Conservation (phyloP, 2,329 filamentous ascomycete species). For the Hypoxylon sp. region DNA sequence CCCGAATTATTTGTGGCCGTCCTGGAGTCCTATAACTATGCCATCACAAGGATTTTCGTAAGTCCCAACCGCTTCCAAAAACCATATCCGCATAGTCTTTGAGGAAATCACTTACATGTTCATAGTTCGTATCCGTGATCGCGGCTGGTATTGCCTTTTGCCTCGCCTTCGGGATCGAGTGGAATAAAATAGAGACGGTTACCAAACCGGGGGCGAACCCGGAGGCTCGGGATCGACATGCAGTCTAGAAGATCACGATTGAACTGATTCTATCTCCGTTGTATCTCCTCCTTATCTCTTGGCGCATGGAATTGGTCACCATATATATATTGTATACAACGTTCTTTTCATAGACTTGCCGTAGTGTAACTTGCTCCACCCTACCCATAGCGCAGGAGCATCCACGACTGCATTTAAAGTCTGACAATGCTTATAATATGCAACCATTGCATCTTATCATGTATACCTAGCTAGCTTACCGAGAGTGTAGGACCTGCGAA, state of each 20-base stretch:
- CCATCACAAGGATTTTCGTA: not conserved
- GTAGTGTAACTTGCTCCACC: too few relatives aligned
- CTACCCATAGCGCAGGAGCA: not conserved
- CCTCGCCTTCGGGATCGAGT: constrained; percentile 17
- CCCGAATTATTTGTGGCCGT: not conserved
- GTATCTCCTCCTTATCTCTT: not conserved
- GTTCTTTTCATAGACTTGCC: too few relatives aligned
- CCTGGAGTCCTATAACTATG: constrained; percentile 1
- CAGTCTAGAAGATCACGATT: not conserved
- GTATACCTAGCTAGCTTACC: not conserved
- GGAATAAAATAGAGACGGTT: constrained; percentile 6
- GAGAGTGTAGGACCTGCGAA: too few relatives aligned
- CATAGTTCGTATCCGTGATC: constrained; percentile 19
- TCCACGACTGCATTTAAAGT: not conserved
- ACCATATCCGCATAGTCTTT: not conserved
- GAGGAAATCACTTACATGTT: not conserved
- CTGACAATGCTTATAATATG: not conserved
- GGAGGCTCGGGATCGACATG: not conserved
- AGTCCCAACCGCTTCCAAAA: not conserved
- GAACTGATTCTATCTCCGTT: not conserved
- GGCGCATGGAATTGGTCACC: not conserved
- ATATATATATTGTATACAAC: too few relatives aligned
- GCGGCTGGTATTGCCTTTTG: constrained; percentile 6
- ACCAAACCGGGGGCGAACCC: not conserved
- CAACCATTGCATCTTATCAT: not conserved